Conservation (phyloP, 2,329 filamentous ascomycete genomes). For the Ophioceras dolichostomum region DNA sequence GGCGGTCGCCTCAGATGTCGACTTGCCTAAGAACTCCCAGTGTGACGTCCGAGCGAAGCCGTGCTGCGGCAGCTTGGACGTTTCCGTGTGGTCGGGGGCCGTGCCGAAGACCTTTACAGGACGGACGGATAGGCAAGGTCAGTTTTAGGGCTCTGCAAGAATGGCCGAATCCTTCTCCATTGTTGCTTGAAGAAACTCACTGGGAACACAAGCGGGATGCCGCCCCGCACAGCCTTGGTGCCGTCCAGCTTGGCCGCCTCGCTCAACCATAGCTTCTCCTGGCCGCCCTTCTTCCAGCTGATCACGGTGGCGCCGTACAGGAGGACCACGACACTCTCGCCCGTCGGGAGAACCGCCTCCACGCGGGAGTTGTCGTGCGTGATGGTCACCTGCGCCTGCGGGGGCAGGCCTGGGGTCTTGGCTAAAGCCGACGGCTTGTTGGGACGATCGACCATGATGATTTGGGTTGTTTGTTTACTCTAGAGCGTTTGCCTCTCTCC, state of each 20-base stretch:
- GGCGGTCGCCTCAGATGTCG: conserved; percentile 47
- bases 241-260: conserved; percentile 73
- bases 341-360: conserved; percentile 69
- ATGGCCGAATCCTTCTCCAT: not conserved
- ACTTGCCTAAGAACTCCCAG: conserved; percentile 93
- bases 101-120: conserved; percentile 83
- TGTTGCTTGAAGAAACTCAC: conserved; percentile 52
- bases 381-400: conserved; percentile 65
- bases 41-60: conserved; percentile 82
- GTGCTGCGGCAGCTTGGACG: conserved; percentile 74
- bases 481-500: conserved; percentile 1
- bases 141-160: not conserved
- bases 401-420: conserved; percentile 59
- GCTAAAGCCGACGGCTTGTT: conserved; percentile 73
- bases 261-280: conserved; percentile 81
- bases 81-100: conserved; percentile 57
- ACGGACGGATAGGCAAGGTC: not conserved
- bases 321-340: conserved; percentile 75
- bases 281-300: conserved; percentile 75
- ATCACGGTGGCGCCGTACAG: conserved; percentile 88
- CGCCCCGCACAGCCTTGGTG: conserved; percentile 78
- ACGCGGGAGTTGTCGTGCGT: conserved; percentile 60
- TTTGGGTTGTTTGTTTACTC: not conserved
- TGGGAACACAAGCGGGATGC: conserved; percentile 86
- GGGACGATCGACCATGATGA: conserved; percentile 63